Percentiles rank a stretch among this genome's conserved stretches.
Evolutionary conservation across 2,329 filamentous ascomycete genomes (phyloP).

Genomic region (Xylaria sp.): DNA sequence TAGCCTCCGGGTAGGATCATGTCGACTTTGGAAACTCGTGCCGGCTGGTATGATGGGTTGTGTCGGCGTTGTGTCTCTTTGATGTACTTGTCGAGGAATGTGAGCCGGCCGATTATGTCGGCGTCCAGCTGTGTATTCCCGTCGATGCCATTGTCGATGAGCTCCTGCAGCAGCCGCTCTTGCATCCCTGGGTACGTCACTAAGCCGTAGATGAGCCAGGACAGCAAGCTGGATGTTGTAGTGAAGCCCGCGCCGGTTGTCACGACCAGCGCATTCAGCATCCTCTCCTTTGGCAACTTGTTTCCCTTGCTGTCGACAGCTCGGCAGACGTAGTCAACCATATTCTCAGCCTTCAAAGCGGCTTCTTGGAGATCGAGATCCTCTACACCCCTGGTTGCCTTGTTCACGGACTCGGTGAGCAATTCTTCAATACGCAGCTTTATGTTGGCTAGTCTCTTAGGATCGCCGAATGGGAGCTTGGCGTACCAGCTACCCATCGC

Average conservation of each 20-base stretch:
- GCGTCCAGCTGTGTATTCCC: conserved; percentile 58
- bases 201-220: conserved; percentile 67
- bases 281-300: conserved; percentile 60
- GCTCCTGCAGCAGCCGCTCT: conserved; percentile 67
- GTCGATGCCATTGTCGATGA: conserved; percentile 61
- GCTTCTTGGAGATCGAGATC: conserved; percentile 60
- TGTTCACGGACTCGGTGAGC: conserved; percentile 54
- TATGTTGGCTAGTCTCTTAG: conserved; percentile 55
- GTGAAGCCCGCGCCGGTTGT: conserved; percentile 69
- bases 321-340: conserved; percentile 62
- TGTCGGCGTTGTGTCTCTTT: conserved; percentile 71
- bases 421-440: conserved; percentile 51
- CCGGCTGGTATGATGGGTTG: conserved; percentile 71
- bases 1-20: conserved; percentile 70
- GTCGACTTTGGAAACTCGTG: conserved; percentile 65
- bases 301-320: conserved; percentile 66
- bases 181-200: conserved; percentile 66
- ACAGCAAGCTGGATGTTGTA: conserved; percentile 67
- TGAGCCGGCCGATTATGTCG: conserved; percentile 60
- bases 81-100: conserved; percentile 67
- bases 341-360: conserved; percentile 60
- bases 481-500: conserved; percentile 67
- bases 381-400: conserved; percentile 53
- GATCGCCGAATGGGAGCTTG: conserved; percentile 67
- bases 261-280: conserved; percentile 58